These are phyloP conservation scores for Tolypocladium guangdongense DNA, from an alignment of 2,329 filamentous ascomycete genomes.

Conservation along the genomic window DNA sequence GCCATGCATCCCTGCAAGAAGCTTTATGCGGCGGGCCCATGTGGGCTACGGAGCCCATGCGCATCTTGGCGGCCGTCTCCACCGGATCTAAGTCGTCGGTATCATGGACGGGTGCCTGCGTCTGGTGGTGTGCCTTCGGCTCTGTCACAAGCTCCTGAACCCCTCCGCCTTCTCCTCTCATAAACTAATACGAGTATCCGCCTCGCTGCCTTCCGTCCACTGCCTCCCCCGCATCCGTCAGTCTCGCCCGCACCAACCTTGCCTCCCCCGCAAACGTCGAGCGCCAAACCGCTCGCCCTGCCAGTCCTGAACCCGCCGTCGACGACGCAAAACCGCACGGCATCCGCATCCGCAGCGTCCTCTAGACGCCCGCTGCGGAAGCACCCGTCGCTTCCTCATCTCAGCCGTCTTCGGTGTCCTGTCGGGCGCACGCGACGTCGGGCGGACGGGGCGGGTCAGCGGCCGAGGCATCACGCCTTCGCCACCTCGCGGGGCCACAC, in stretches of 20 bases:
- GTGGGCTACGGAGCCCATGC: background rate
- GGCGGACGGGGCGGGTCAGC: background rate
- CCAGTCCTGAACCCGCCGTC: background rate
- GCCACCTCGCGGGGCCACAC: background rate
- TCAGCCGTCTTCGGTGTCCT: background rate
- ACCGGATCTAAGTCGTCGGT: background rate
- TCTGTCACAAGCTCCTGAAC: background rate
- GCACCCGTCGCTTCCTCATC: background rate
- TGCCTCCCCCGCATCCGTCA: background rate
- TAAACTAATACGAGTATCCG: background rate
- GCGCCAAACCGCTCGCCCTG: background rate
- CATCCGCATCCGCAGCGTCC: background rate
- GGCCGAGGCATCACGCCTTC: conserved; percentile 1
- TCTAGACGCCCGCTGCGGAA: background rate
- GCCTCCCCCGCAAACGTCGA: background rate
- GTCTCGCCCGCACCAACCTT: background rate
- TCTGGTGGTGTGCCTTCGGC: background rate
- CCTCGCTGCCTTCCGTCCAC: background rate
- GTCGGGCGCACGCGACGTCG: background rate
- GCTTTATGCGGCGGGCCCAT: background rate
- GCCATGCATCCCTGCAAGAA: background rate
- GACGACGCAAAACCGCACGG: background rate
- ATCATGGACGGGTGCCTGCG: background rate
- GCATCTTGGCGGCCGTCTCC: background rate
- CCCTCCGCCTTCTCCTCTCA: background rate